Evolutionary conservation across 2,329 filamentous ascomycete species (phyloP), one percentile per base, ranked within the genome.

Genomic region (Amylocarpus encephaloides): DNA sequence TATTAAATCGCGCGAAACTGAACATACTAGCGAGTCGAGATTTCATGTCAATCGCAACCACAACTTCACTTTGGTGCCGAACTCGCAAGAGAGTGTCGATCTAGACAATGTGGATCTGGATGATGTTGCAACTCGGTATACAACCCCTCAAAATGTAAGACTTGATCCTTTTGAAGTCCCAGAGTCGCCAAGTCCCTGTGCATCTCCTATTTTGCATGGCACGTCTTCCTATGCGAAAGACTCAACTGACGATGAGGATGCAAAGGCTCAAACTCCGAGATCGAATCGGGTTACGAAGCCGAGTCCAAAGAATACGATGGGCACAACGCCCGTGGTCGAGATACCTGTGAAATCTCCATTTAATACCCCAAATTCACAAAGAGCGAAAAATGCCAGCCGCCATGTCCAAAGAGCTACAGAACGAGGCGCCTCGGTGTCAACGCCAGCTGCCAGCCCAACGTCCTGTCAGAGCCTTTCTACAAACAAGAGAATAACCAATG

Each of bases 1-100:
- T 50, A 46, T 65, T n/a, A 61, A 60, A 40, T 65, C 63, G 13
- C 55, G 54, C 12, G 63, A 66, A 52, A 44, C 35, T 36, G 13
- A 19, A 16, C 35, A 18, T 15, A 9, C 22, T 9, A 18, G 15
- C 15, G 22, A 43, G 4, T 11, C 5, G 5, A 5, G 2, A 11
- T n/a, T 19, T 11, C 13, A 16, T 4, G 38, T 3, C 29, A 33
- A 19, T 15, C 32, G n/a, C 32, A 57, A 34, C 39, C 39, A 43
- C 26, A 43, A 51, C 4, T 35, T 43, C n/a, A 49, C 48, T n/a
- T 15, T 57, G 6, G 57, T 65, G 35, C 59, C 61, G 6, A 52
- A 59, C 48, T 63, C 62, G 3, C 61, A 65, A 44, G 57, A 55
- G 18, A 57, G 52, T 44, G 33, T 50, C 35, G 50, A 54, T 26